Base-by-base conservation (phyloP, 2,329 filamentous ascomycete species). In the Bertia moriformis region DNA sequence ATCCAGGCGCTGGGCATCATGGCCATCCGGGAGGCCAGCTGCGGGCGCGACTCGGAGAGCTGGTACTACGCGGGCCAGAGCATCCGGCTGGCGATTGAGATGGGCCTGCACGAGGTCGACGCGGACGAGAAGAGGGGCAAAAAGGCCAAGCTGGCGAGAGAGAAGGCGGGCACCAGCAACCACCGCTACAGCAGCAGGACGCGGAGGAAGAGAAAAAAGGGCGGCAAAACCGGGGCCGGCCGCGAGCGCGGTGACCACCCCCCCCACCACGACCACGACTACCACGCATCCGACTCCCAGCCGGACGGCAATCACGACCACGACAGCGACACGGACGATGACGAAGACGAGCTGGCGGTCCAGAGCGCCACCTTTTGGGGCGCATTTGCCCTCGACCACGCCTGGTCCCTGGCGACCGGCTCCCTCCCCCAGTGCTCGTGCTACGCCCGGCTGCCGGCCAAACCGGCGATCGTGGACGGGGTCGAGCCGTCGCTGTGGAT, bases 1-100 rank as follows among this genome's bases (percentile, higher is more conserved):
- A 77, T 83, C 35, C 82, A 87, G 58, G 81, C 82, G 1, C 60
- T 87, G 14, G 79, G 79, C 4, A 71, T 87, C 48, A 83, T 88
- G 78, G 78, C 78, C 4, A 75, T 85, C 45, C 64, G 81, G 32
- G 80, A 87, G 57, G 78, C 77, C 3, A 84, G 79, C 49, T 78
- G 74, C 45, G 80, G 80, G 1, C 67, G 80, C 22, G 78, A 85
- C 48, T 83, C 77, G 19, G 74, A 79, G 45, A 82, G 79, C 38
- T 84, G 80, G 65, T 80, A 73, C 42, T 80, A 82, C 45, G 73
- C 77, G 2, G 80, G 81, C 1, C 74, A 83, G 52, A 83, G 78
- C 48, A 73, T 85, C 42, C 70, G 78, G 3, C 67, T 86, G 44
- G 79, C 78, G 19, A 64, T 85, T 27, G 82, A 84, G 51, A 75